Conservation (phyloP, 2,329 filamentous ascomycete species). For the Aspergillus intermedius region DNA sequence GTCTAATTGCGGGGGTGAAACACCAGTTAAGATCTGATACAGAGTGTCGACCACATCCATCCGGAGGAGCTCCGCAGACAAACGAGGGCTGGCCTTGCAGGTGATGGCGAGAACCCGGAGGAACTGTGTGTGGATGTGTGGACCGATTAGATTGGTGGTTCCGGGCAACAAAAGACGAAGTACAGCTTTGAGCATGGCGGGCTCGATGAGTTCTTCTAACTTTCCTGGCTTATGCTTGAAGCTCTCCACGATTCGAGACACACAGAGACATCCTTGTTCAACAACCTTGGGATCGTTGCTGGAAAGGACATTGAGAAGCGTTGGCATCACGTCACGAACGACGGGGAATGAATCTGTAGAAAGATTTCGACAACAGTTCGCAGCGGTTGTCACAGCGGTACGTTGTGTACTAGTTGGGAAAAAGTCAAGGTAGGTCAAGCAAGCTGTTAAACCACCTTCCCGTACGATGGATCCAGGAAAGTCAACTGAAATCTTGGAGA, state of each 20-base stretch:
- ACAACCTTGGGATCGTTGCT: slow-evolving; percentile 96
- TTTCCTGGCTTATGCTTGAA: slow-evolving; percentile 85
- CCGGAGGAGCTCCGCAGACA: slow-evolving; percentile 87
- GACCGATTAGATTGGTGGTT: slow-evolving; percentile 88
- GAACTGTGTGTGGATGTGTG: slow-evolving; percentile 94
- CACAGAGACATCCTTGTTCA: slow-evolving; percentile 91
- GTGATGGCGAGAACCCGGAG: slow-evolving; percentile 85
- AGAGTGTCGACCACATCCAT: slow-evolving; percentile 96
- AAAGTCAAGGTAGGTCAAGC: slow-evolving; percentile 91
- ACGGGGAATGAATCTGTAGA: slow-evolving; percentile 88
- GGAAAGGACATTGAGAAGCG: slow-evolving; percentile 76
- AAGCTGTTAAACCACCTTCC: slow-evolving; percentile 92
- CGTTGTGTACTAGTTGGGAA: slow-evolving; percentile 95
- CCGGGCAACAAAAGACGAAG: slow-evolving; percentile 84
- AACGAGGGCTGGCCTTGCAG: slow-evolving; percentile 75
- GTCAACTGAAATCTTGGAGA: slow-evolving; percentile 96
- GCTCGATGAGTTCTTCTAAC: slow-evolving; percentile 85
- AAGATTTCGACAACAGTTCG: slow-evolving; percentile 96
- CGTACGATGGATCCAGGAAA: slow-evolving; percentile 93
- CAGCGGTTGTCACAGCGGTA: slow-evolving; percentile 92
- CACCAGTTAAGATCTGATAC: slow-evolving; percentile 93
- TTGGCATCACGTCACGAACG: slow-evolving; percentile 93
- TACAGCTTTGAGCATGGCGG: slow-evolving; percentile 76
- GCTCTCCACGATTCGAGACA: slow-evolving; percentile 92
- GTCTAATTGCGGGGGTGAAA: slow-evolving; percentile 71